Percentiles rank a stretch among this genome's conserved stretches.
Evolutionary conservation across 139 green algal genomes (phyloP).

Genomic region (Chlamydomonas eustigma): DNA sequence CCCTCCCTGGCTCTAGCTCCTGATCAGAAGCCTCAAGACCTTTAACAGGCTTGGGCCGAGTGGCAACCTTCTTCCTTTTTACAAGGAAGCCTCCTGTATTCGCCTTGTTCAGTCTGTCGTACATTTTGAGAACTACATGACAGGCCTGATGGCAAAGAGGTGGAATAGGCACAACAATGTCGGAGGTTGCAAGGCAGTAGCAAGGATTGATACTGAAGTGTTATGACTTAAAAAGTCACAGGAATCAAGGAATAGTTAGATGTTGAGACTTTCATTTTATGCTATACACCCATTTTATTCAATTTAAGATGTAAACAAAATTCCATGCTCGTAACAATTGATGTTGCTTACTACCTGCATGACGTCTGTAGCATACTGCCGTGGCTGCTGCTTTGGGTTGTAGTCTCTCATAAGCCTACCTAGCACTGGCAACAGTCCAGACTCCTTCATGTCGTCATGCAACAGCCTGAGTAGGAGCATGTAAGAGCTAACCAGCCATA

Average conservation of each 20-base stretch:
- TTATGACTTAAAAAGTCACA: no score
- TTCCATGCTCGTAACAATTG: no score
- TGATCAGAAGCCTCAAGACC: no score
- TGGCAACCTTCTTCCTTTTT: neutral
- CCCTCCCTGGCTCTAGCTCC: no score
- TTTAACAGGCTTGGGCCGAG: neutral
- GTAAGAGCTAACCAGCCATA: no score
- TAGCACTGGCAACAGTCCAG: conserved; percentile 70
- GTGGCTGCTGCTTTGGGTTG: conserved; percentile 47
- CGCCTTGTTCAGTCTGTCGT: conserved; percentile 45
- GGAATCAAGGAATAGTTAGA: no score
- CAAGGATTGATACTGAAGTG: no score
- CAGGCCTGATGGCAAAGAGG: conserved; percentile 20
- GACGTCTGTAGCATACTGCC: conserved; percentile 10
- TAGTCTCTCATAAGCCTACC: conserved; percentile 52
- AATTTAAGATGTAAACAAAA: no score
- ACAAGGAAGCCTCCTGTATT: conserved; percentile 38
- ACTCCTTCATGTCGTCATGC: conserved; percentile 67
- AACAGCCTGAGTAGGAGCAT: conserved; percentile 56
- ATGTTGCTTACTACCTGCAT: conserved; percentile 8
- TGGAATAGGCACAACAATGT: no score
- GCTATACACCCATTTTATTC: no score
- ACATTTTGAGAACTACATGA: conserved; percentile 61
- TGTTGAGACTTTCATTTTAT: no score
- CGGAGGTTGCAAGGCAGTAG: no score